A percentile compares a stretch with the other conserved stretches of the same genome.
Evolutionary conservation across 371 early-diverging fungal genomes (phyloP).

Genomic region (Apophysomyces trapeziformis): DNA sequence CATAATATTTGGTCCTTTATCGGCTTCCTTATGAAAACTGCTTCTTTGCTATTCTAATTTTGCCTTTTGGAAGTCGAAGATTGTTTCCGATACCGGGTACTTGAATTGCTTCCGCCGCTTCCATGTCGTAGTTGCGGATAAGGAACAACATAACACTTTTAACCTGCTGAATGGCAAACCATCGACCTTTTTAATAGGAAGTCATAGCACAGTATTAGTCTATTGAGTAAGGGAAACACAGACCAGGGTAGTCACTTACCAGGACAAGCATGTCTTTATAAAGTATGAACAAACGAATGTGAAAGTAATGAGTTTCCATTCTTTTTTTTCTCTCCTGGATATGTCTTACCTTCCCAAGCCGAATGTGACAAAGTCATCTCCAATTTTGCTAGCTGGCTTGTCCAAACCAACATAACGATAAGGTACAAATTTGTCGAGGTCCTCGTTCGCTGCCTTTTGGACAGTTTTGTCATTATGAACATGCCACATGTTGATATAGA

Average conservation of each 20-base stretch:
- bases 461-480: slow-evolving; percentile 14
- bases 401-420: slow-evolving; percentile 50
- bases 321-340: not conserved
- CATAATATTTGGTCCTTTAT: too few relatives aligned
- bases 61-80: not conserved
- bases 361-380: slow-evolving; percentile 45
- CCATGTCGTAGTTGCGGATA: slow-evolving; percentile 23
- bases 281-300: not conserved
- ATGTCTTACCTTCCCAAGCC: slow-evolving; percentile 54
- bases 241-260: slow-evolving; percentile 1
- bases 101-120: slow-evolving; percentile 7
- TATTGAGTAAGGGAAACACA: not conserved
- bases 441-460: slow-evolving; percentile 27
- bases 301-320: not conserved
- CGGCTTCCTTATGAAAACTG: too few relatives aligned
- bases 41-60: not conserved
- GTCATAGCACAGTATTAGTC: not conserved
- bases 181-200: slow-evolving; percentile 18
- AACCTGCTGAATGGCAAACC: slow-evolving; percentile 35
- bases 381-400: slow-evolving; percentile 42
- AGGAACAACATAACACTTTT: slow-evolving; percentile 29
- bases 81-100: not conserved
- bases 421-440: slow-evolving; percentile 39
- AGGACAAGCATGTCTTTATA: slow-evolving; percentile 28
- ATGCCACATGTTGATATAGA: slow-evolving; percentile 34